phyloP scores from a whole-genome alignment of 495 filamentous ascomycete genomes.

The Hypoxylon fuscum region DNA sequence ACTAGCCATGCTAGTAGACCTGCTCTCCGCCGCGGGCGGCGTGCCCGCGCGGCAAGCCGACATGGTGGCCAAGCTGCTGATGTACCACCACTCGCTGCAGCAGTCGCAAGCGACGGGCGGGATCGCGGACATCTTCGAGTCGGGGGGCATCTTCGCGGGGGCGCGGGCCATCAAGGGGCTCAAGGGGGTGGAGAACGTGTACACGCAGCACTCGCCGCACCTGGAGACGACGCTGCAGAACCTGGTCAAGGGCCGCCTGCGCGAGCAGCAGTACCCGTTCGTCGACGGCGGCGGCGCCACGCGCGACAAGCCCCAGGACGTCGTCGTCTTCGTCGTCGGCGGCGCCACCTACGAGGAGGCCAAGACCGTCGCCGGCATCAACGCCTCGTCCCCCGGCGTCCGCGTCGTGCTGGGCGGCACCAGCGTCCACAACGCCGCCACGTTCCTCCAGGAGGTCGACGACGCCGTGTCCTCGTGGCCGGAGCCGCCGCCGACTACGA shows the following conservation, averaged over 20 bases:
- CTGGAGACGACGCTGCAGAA: constrained; percentile 89
- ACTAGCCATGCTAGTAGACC: constrained; percentile 81
- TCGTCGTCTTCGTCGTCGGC: constrained; percentile 92
- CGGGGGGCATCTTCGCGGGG: constrained; percentile 87
- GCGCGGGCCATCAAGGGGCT: constrained; percentile 92
- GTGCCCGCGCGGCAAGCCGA: constrained; percentile 77
- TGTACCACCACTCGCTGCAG: constrained; percentile 86
- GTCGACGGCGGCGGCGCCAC: constrained; percentile 85
- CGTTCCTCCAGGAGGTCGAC: constrained; percentile 87
- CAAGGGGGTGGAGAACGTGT: constrained; percentile 97
- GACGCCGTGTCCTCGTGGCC: constrained; percentile 85
- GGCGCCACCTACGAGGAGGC: constrained; percentile 96
- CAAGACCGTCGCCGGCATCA: constrained; percentile 90
- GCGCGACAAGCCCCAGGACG: constrained; percentile 94
- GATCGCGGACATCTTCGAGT: constrained; percentile 90
- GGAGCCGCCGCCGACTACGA: constrained; percentile 71
- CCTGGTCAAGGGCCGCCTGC: constrained; percentile 87
- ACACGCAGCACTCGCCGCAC: constrained; percentile 94
- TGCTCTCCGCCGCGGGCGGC: constrained; percentile 79
- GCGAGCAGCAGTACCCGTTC: constrained; percentile 88
- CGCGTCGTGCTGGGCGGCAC: constrained; percentile 90
- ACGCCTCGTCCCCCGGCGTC: constrained; percentile 87
- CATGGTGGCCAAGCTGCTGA: constrained; percentile 77
- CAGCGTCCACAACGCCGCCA: constrained; percentile 81
- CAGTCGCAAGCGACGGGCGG: constrained; percentile 72